Evolutionary conservation across 257 asterid genomes (phyloP).

Genomic region (Ilex aquifolium): DNA sequence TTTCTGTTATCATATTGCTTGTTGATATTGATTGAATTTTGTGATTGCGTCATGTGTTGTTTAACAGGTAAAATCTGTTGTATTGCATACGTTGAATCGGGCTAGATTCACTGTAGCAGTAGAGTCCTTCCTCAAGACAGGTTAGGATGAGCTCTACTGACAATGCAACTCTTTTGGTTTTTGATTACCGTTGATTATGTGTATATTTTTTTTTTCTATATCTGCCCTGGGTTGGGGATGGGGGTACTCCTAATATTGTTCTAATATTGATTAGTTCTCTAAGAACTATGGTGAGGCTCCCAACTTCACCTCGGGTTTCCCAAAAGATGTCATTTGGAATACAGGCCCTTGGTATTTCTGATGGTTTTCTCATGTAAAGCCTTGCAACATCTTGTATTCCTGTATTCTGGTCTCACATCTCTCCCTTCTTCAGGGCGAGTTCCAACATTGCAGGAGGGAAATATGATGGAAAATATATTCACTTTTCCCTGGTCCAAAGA

Average conservation of each 20-base stretch:
- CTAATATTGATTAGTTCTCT: no score
- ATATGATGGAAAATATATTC: conserved; percentile 68
- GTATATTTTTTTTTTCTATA: not conserved
- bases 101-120: conserved; percentile 97
- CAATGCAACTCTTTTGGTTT: not conserved
- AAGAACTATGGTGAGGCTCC: no score
- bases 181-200: not conserved
- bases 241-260: no score
- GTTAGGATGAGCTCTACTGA: conserved; percentile 21
- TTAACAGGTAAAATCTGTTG: conserved; percentile 87
- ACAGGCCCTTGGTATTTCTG: no score
- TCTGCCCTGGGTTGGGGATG: no score
- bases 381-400: no score
- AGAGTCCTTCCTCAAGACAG: conserved; percentile 88
- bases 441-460: conserved; percentile 91
- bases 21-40: conserved; percentile 5
- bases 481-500: conserved; percentile 74
- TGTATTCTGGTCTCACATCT: no score
- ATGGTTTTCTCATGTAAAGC: no score
- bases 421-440: conserved; percentile 58
- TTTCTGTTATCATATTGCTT: not conserved
- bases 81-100: conserved; percentile 81
- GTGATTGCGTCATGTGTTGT: conserved; percentile 4
- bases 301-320: no score
- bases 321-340: no score